Conservation (phyloP, 2,329 filamentous ascomycete genomes). For the Bisporella sp. region DNA sequence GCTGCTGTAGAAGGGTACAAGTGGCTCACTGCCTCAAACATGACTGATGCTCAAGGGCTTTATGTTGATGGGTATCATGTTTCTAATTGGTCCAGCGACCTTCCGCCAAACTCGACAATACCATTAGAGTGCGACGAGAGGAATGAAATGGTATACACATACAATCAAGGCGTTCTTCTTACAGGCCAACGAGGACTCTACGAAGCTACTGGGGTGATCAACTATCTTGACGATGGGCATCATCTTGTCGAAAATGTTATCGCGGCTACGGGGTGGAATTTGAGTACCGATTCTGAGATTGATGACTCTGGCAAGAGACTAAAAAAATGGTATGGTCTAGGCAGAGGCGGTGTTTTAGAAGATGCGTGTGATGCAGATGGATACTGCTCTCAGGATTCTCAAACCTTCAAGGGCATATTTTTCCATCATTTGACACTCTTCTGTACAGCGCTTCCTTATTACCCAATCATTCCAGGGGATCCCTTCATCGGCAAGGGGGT, state of each 20-base stretch:
- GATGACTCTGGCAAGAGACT: background rate
- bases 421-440: slow-evolving; percentile 82
- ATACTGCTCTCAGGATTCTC: slow-evolving; percentile 72
- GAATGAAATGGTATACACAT: slow-evolving; percentile 88
- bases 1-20: slow-evolving; percentile 72
- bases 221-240: slow-evolving; percentile 75
- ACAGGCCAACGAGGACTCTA: slow-evolving; percentile 76
- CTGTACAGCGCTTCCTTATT: slow-evolving; percentile 54
- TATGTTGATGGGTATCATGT: slow-evolving; percentile 90
- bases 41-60: slow-evolving; percentile 69
- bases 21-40: slow-evolving; percentile 74
- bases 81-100: slow-evolving; percentile 45
- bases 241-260: slow-evolving; percentile 68
- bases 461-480: slow-evolving; percentile 15
- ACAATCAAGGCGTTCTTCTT: slow-evolving; percentile 89
- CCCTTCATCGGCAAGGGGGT: slow-evolving; percentile 17
- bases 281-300: slow-evolving; percentile 23
- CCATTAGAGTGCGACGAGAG: slow-evolving; percentile 72
- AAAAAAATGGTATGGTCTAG: slow-evolving; percentile 62
- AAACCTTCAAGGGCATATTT: slow-evolving; percentile 93
- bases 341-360: slow-evolving; percentile 73
- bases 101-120: slow-evolving; percentile 38
- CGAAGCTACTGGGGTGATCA: slow-evolving; percentile 64
- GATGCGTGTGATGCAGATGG: slow-evolving; percentile 73
- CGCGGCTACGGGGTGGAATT: slow-evolving; percentile 67